Conservation (phyloP, 2,329 filamentous ascomycete species). For the Lasiodiplodia sp. region DNA sequence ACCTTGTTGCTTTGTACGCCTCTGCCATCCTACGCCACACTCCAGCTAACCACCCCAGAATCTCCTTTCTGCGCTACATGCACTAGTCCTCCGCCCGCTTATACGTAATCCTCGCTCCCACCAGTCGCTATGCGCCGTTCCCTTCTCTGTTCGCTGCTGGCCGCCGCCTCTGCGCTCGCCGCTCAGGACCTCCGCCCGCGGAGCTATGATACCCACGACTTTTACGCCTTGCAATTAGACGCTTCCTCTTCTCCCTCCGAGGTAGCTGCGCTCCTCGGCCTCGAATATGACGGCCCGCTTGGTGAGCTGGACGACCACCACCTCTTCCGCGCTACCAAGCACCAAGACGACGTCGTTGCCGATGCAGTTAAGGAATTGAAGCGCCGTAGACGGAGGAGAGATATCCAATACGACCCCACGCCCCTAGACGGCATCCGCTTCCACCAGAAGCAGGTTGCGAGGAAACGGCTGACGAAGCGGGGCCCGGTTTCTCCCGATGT, state of each 20-base stretch:
- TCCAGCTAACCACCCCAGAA: conserved; percentile 18
- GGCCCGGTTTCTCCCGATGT: conserved; percentile 2
- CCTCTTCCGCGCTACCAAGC: conserved; percentile 76
- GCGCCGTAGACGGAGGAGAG: conserved; percentile 68
- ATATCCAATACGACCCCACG: conserved; percentile 55
- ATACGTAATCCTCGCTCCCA: neutral
- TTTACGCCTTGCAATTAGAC: conserved; percentile 89
- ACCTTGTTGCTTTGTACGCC: conserved; percentile 26
- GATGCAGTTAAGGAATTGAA: conserved; percentile 60
- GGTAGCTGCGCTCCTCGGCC: conserved; percentile 75
- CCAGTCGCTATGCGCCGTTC: conserved; percentile 50
- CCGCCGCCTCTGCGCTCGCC: conserved; percentile 44
- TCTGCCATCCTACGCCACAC: neutral
- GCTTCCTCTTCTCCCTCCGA: conserved; percentile 69
- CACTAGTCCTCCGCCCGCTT: conserved; percentile 3
- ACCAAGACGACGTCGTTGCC: conserved; percentile 62
- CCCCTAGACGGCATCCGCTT: conserved; percentile 77
- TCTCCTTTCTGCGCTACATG: neutral
- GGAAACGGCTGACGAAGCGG: conserved; percentile 68
- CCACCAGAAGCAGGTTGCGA: conserved; percentile 77
- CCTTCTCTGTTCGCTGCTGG: conserved; percentile 53
- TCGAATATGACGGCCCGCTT: conserved; percentile 81
- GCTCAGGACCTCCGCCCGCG: conserved; percentile 58
- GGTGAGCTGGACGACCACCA: conserved; percentile 82
- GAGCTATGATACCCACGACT: conserved; percentile 83